phyloP scores from a whole-genome alignment of 495 filamentous ascomycete genomes.

The Jackrogersella minutella region DNA sequence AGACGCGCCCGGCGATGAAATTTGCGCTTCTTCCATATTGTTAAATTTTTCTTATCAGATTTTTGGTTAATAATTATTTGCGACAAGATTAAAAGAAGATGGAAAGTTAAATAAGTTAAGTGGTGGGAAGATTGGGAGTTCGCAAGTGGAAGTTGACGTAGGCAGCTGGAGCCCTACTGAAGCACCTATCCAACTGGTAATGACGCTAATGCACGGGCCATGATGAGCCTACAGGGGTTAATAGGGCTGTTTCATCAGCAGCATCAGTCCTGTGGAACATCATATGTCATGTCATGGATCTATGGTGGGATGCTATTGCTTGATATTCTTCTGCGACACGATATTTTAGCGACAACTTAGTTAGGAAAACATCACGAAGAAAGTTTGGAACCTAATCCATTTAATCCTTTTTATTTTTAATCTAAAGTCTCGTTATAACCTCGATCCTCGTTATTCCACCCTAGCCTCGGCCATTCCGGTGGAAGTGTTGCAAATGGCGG shows the following conservation, averaged over 20 bases:
- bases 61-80: neutral
- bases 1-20: conserved; percentile 29
- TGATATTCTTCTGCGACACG: no score
- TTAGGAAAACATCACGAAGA: no score
- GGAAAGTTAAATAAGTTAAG: neutral
- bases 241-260: no score
- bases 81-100: neutral
- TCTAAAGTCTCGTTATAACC: conserved; percentile 19
- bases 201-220: neutral
- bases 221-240: neutral
- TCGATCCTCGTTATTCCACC: conserved; percentile 46
- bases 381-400: no score
- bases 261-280: no score
- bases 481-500: conserved; percentile 46
- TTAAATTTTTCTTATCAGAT: neutral
- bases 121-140: no score
- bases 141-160: neutral
- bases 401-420: neutral
- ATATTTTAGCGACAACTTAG: no score
- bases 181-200: neutral
- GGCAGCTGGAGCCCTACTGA: neutral
- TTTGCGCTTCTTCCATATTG: conserved; percentile 36
- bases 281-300: no score
- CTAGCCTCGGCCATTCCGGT: conserved; percentile 48
- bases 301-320: no score